phyloP scores from a whole-genome alignment of 306 rosid genomes.

The Castanea crenata region DNA sequence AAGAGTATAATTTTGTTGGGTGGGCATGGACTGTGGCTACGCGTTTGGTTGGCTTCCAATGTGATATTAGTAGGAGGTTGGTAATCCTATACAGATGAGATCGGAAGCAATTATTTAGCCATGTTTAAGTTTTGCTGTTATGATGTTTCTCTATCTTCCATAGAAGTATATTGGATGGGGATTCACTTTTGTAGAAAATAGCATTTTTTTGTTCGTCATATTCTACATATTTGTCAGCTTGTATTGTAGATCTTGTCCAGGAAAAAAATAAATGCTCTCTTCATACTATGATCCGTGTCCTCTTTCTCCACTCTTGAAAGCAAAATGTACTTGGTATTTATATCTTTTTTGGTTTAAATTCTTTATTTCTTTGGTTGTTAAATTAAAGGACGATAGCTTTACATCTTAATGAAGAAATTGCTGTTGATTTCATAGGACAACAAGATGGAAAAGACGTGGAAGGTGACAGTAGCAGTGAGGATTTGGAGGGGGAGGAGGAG shows the following conservation, averaged over 20 bases:
- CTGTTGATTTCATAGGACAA: constrained; percentile 44
- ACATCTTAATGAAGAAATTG: constrained; percentile 9
- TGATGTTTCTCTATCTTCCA: not conserved
- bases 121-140: not conserved
- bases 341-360: not conserved
- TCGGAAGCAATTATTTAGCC: not conserved
- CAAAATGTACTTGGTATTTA: not conserved
- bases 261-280: not conserved
- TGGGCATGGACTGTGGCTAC: not conserved
- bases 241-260: not conserved
- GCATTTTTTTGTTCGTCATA: not conserved
- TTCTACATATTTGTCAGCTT: not conserved
- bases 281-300: not conserved
- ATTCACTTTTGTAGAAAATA: not conserved
- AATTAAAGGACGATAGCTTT: constrained; percentile 2
- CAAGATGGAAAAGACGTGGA: constrained; percentile 39
- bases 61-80: not conserved
- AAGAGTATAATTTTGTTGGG: not conserved
- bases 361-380: not conserved
- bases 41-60: not conserved
- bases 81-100: not conserved
- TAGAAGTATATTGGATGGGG: not conserved
- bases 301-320: not conserved
- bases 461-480: constrained; percentile 44
- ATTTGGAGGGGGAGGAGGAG: constrained; percentile 45